Conservation (phyloP, 768 basidiomycete genomes). For the Cystofilobasidium bisporidii region DNA sequence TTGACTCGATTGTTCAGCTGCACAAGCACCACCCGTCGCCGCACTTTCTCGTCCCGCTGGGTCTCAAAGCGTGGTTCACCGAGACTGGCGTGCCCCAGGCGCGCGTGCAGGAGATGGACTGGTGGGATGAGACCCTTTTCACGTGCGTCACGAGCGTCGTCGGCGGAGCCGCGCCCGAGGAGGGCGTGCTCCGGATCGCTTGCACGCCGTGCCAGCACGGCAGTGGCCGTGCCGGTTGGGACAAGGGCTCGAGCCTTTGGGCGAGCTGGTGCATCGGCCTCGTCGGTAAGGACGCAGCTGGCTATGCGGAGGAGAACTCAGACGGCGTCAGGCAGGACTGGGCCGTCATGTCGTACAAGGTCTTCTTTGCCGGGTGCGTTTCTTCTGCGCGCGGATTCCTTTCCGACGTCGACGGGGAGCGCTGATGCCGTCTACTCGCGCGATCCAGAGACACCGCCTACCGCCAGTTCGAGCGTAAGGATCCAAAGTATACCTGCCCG, state of each 20-base stretch:
- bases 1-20: background rate
- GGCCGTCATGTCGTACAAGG: slow-evolving; percentile 18
- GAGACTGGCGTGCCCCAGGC: background rate
- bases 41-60: slow-evolving; percentile 25
- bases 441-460: slow-evolving; percentile 21
- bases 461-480: slow-evolving; percentile 20
- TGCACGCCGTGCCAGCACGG: slow-evolving; percentile 27
- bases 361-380: slow-evolving; percentile 25
- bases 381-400: too few species aligned
- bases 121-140: slow-evolving; percentile 24
- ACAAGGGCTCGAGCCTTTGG: slow-evolving; percentile 19
- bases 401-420: too few species aligned
- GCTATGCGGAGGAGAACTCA: background rate
- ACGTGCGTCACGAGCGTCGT: too few species aligned
- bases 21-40: background rate
- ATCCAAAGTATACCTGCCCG: slow-evolving; percentile 13
- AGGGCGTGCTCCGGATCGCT: slow-evolving; percentile 4
- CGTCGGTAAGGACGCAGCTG: background rate
- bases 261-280: slow-evolving; percentile 24
- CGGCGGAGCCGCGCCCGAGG: background rate
- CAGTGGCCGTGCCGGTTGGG: slow-evolving; percentile 9
- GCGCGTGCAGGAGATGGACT: slow-evolving; percentile 21
- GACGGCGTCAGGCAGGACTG: slow-evolving; percentile 1
- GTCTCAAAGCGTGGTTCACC: slow-evolving; percentile 18
- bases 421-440: background rate